phyloP scores from a whole-genome alignment of 2,329 filamentous ascomycete genomes.

The Metarhizium sp. region DNA sequence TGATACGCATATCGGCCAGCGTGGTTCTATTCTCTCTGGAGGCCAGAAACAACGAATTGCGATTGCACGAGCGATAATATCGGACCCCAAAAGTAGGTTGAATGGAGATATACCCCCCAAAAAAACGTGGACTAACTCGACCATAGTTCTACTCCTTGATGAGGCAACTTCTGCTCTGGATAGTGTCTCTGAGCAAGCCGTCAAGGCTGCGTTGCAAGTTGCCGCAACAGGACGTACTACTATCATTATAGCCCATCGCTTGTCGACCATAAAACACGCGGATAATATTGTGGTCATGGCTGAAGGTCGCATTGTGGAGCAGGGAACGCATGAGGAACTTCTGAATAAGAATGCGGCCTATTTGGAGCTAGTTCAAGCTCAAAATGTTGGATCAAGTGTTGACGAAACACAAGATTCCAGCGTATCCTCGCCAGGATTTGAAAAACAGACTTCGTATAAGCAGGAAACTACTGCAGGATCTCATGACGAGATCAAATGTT shows the following conservation, averaged over 20 bases:
- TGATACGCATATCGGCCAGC: constrained; percentile 51
- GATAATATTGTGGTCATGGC: constrained; percentile 54
- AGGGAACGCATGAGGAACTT: constrained; percentile 47
- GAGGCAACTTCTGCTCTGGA: constrained; percentile 89
- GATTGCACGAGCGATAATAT: constrained; percentile 38
- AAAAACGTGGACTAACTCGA: no score
- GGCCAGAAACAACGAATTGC: constrained; percentile 10
- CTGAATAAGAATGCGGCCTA: constrained; percentile 22
- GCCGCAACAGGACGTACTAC: constrained; percentile 80
- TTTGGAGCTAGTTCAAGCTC: background rate
- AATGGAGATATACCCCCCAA: no score
- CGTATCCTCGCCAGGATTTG: no score
- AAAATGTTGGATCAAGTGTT: constrained; percentile 11
- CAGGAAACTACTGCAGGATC: no score
- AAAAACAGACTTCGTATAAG: no score
- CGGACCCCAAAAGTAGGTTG: constrained; percentile 57
- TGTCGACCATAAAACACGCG: constrained; percentile 77
- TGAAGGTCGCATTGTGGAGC: constrained; percentile 43
- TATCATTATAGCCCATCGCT: constrained; percentile 83
- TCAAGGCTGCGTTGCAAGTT: constrained; percentile 72
- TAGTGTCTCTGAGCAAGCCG: constrained; percentile 83
- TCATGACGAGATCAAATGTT: no score
- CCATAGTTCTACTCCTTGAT: constrained; percentile 71
- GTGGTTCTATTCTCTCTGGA: constrained; percentile 48
- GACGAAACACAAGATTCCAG: background rate